Evolutionary conservation across 1,139 yeast species (phyloP), one percentile per base, ranked within the genome.

Genomic region (Nakaseomyces nivariensis): DNA sequence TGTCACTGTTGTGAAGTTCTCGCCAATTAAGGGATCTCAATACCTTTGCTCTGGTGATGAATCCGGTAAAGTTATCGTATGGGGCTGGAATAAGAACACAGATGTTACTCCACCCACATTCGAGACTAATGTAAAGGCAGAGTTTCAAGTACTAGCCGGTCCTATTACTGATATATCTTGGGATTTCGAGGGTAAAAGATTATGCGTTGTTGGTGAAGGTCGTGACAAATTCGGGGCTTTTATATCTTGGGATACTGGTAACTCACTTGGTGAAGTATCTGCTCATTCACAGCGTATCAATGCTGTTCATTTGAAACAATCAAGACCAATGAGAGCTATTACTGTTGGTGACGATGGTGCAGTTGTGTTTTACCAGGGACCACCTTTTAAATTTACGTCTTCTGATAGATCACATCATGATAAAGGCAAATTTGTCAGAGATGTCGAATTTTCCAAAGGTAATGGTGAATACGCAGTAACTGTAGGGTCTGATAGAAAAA

Each of bases 161-260:
- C 79, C 88, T 11, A 81, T 94, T 61, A 83, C 78, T 56, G 88
- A 88, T 54, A 73, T 92, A 55, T 82, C 90, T 1, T 94, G 97
- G 98, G 98, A 94, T 65, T 84, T 85, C 24, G 98, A 94, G 61
- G 80, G 82, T 47, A 73, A 82, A 51, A 76, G 98, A 56, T 71
- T 94, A 50, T 86, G 94, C 63, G 96, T 96, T 1, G 97, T 90
- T 9, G 99, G 99, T 49, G 85, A 86, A 59, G 97, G 98, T 46
- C 84, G 85, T 60, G 97, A 90, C 60, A 77, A 85, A 56, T 89
- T 80, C 62, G 98, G 97, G 3, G 96, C 86, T 59, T 90, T 95
- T 54, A 88, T 92, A 63, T 80, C 96, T 5, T 85, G 86, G 77
- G 99, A 92, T 64, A 77, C 95, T 0, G 98, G 98, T 51, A 92